Percentiles rank a stretch among this genome's conserved stretches.
These are phyloP conservation scores for Monosporozyma aerobia DNA, from an alignment of 805 yeast species.

Conservation along the genomic window DNA sequence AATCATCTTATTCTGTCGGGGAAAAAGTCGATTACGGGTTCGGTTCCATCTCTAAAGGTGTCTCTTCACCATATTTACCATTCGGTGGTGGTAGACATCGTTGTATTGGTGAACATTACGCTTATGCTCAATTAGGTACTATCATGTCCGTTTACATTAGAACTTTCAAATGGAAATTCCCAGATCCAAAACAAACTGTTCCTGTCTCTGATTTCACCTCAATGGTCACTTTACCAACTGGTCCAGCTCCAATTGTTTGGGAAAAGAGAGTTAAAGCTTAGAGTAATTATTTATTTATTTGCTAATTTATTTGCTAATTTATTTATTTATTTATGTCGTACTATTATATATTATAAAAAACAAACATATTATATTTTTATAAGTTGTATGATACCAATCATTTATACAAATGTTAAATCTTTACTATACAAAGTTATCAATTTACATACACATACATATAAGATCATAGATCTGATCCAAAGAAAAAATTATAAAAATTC, in stretches of 20 bases:
- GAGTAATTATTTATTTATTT: not conserved
- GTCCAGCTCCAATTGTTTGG: conserved; percentile 67
- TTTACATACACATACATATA: not conserved
- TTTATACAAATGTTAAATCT: not conserved
- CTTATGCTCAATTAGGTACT: conserved; percentile 85
- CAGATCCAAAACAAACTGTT: conserved; percentile 39
- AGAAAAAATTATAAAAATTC: conserved; percentile 22
- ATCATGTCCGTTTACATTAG: conserved; percentile 66
- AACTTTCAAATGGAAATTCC: conserved; percentile 67
- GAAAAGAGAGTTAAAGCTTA: conserved; percentile 42
- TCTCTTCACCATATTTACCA: conserved; percentile 89
- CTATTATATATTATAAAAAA: too few relatives aligned
- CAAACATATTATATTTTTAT: not conserved
- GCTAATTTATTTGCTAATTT: not conserved
- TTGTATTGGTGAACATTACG: conserved; percentile 98
- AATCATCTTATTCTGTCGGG: conserved; percentile 24
- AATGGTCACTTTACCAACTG: conserved; percentile 86
- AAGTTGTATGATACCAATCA: not conserved
- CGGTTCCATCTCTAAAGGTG: conserved; percentile 94
- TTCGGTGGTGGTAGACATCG: conserved; percentile 99
- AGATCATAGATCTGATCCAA: conserved; percentile 9
- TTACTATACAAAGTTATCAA: not conserved
- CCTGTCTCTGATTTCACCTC: conserved; percentile 74
- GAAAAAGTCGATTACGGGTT: conserved; percentile 82
- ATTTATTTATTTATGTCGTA: not conserved